A percentile compares a stretch with the other conserved stretches of the same genome.
Evolutionary conservation across 371 early-diverging fungal species (phyloP).

Genomic region (Mortierella sp.): DNA sequence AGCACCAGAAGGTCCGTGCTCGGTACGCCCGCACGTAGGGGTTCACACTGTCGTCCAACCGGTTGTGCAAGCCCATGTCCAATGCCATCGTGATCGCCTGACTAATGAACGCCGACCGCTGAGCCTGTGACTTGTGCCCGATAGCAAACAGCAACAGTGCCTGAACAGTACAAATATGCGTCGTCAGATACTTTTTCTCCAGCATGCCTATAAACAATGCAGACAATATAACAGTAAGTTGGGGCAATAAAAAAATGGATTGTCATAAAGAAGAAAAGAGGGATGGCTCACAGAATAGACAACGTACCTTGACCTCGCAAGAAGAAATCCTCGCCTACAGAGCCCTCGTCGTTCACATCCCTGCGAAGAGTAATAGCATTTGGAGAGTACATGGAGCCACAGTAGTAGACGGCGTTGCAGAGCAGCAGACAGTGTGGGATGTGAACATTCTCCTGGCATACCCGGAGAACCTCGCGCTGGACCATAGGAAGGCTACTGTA

Average conservation of each 20-base stretch:
- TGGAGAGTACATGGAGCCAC: constrained; percentile 52
- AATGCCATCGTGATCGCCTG: constrained; percentile 55
- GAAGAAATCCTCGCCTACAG: constrained; percentile 55
- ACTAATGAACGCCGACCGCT: constrained; percentile 54
- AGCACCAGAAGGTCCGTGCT: constrained; percentile 50
- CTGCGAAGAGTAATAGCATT: constrained; percentile 33
- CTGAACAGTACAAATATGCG: constrained; percentile 54
- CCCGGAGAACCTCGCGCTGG: constrained; percentile 42
- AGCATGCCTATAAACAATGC: constrained; percentile 23
- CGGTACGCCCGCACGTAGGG: constrained; percentile 34
- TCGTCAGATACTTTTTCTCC: constrained; percentile 53
- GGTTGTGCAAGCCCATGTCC: constrained; percentile 50
- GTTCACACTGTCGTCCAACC: constrained; percentile 28
- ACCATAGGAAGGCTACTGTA: constrained; percentile 46
- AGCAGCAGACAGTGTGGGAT: constrained; percentile 49
- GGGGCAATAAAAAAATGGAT: not conserved
- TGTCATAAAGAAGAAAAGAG: constrained; percentile 5
- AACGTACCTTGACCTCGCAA: constrained; percentile 50
- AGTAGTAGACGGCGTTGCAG: constrained; percentile 55
- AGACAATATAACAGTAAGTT: not conserved
- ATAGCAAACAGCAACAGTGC: constrained; percentile 49
- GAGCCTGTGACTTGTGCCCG: constrained; percentile 53
- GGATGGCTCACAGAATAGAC: too few species aligned
- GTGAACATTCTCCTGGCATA: constrained; percentile 52
- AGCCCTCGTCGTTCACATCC: constrained; percentile 43